Conservation (phyloP, 768 basidiomycete genomes). For the Tylopilus sp. region DNA sequence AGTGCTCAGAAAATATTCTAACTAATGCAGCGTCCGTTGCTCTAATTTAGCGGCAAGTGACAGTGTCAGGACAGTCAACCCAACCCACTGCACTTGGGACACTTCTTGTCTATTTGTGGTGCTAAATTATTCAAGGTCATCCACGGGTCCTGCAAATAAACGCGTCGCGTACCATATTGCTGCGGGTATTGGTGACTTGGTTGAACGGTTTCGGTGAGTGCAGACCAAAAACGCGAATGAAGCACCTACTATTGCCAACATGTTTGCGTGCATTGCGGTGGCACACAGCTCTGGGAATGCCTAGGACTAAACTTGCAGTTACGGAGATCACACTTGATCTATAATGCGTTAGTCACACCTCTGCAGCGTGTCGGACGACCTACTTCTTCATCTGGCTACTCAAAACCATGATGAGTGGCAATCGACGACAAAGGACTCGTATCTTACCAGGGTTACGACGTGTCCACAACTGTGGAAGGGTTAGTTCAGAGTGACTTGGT, state of each 20-base stretch:
- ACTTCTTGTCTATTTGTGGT: conserved; percentile 57
- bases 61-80: conserved; percentile 12
- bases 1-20: conserved; percentile 2
- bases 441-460: conserved; percentile 45
- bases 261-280: conserved; percentile 49
- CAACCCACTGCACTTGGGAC: conserved; percentile 38
- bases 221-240: neutral
- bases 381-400: conserved; percentile 60
- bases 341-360: conserved; percentile 11
- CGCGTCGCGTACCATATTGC: conserved; percentile 49
- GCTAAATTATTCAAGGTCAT: conserved; percentile 32
- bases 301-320: conserved; percentile 62
- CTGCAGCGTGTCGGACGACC: neutral
- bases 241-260: conserved; percentile 71
- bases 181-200: conserved; percentile 59
- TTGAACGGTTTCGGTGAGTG: conserved; percentile 12
- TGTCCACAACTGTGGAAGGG: conserved; percentile 48
- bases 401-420: conserved; percentile 6
- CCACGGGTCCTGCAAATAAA: conserved; percentile 2
- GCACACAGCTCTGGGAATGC: conserved; percentile 49
- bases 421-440: neutral
- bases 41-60: conserved; percentile 3
- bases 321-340: conserved; percentile 62
- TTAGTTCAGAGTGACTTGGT: conserved; percentile 4
- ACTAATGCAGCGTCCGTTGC: conserved; percentile 10